Percentiles rank a stretch among this genome's conserved stretches.
These are phyloP conservation scores for Eucalyptus erythrocorys DNA, from an alignment of 345 rosid genomes.

Conservation along the genomic window DNA sequence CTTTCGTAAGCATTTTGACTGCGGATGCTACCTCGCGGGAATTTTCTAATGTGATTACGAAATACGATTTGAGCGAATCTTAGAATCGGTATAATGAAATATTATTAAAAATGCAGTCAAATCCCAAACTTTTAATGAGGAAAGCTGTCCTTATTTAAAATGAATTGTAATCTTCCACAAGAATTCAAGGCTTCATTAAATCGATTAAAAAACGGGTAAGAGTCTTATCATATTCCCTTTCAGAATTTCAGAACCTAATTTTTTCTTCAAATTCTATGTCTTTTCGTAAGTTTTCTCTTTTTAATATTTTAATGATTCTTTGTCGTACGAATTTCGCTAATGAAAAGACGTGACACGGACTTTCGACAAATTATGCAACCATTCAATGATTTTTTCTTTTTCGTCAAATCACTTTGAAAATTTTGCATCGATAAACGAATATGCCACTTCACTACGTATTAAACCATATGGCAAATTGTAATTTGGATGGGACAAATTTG, in stretches of 20 bases:
- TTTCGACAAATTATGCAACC: background rate
- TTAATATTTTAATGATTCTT: background rate
- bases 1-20: background rate
- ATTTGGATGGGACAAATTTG: background rate
- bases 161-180: background rate
- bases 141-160: background rate
- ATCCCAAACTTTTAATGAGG: background rate
- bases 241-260: background rate
- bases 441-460: background rate
- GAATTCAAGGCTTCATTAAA: background rate
- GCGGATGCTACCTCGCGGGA: background rate
- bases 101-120: background rate
- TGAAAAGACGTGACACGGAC: background rate
- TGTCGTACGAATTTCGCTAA: rapidly evolving
- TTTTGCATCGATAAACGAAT: background rate
- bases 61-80: background rate
- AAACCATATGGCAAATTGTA: background rate
- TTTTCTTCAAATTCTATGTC: background rate
- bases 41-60: background rate
- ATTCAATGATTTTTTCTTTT: background rate
- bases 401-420: background rate
- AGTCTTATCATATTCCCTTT: background rate
- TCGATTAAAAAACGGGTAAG: background rate
- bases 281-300: background rate
- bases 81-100: background rate